Evolutionary conservation across 139 green algal genomes (phyloP), one percentile per base, ranked within the genome.

Genomic region (Tetradesmus obliquus): DNA sequence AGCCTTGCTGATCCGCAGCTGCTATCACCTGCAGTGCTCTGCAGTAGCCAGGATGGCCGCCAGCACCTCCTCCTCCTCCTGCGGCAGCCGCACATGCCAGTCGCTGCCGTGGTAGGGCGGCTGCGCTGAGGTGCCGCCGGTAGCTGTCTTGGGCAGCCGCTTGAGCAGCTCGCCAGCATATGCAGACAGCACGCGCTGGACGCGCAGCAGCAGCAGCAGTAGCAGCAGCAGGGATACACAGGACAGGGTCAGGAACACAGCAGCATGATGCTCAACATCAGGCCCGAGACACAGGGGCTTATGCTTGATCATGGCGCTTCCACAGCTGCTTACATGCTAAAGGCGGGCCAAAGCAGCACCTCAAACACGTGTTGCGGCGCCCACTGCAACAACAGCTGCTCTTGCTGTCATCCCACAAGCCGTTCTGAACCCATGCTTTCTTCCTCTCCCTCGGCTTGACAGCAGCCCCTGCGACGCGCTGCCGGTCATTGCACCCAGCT

Each of bases 11-110:
- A 72, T 5, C 66, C 3, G 2, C 79, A n/a, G 79, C 79, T 22
- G 79, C 45, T 58, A 22, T 4, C 53, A 92, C 88, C 93, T 86
- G 95, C 98, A 99, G 93, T 99, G 99, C 91, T 99, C 98, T 1
- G 97, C 96, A 5, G 98, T 99, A 93, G 96, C 97, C 86, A 99
- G 94, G 89, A 99, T 98, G 82, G 95, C 94, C 90, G 95, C 98
- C 0, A 98, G 90, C 17, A 99, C 55, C 91, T 58, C 51, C 91
- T 96, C 94, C 19, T 97, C 94, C 53, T 95, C 92, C 45, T 94
- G 89, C 0, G 84, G 72, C 82, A 96, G 32, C 17, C 90, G 87
- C 32, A 97, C 93, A 81, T 97, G 93, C 96, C 97, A 99, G 60
- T 97, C 96, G 20, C 71, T 92, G 62, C 93, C 93, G 3, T 88